phyloP scores from a whole-genome alignment of 805 yeast species.

The Myxozyma udenii region DNA sequence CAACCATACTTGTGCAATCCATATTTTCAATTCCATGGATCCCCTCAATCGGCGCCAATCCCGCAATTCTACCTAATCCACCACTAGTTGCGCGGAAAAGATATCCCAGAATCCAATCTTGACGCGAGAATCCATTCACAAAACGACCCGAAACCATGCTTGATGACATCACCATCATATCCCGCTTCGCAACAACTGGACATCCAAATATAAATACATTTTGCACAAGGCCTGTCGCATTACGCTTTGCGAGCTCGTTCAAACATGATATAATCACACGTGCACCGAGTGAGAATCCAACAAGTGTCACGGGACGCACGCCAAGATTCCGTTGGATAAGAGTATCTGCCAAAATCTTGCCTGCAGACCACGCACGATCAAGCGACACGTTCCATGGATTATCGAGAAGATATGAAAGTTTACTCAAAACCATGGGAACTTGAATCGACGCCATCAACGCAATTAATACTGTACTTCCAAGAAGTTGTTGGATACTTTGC shows the following conservation, averaged over 20 bases:
- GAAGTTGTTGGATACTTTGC: constrained; percentile 89
- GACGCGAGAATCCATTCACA: constrained; percentile 84
- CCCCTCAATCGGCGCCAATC: constrained; percentile 68
- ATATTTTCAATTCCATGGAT: constrained; percentile 72
- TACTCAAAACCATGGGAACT: constrained; percentile 85
- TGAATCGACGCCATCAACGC: constrained; percentile 92
- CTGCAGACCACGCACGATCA: constrained; percentile 97
- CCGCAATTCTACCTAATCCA: constrained; percentile 87
- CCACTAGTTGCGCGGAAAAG: constrained; percentile 94
- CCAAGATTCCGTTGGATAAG: constrained; percentile 84
- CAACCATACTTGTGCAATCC: constrained; percentile 81
- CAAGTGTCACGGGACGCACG: constrained; percentile 83
- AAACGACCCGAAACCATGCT: constrained; percentile 87
- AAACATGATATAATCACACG: constrained; percentile 88
- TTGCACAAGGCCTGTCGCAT: constrained; percentile 84
- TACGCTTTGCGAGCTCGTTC: constrained; percentile 75
- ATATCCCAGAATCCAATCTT: constrained; percentile 96
- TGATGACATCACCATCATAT: constrained; percentile 72
- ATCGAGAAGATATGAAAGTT: constrained; percentile 82
- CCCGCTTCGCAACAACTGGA: constrained; percentile 75
- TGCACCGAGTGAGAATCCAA: constrained; percentile 93
- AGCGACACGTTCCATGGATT: constrained; percentile 98
- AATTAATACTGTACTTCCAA: constrained; percentile 85
- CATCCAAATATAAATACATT: constrained; percentile 85
- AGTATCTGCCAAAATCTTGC: constrained; percentile 86